phyloP scores from a whole-genome alignment of 306 rosid genomes.

The Casuarina glauca region DNA sequence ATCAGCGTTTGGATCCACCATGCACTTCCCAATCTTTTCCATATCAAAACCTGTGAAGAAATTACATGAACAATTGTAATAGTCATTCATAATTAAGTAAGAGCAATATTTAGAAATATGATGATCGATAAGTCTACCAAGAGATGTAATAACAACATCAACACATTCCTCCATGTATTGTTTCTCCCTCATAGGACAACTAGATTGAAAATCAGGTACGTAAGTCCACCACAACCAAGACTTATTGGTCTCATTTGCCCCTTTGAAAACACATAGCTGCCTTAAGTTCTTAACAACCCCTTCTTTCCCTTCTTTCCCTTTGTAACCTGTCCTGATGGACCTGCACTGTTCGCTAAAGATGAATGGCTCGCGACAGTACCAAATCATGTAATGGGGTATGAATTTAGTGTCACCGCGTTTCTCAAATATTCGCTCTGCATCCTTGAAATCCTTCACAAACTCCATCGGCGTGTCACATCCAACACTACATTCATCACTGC shows the following conservation, averaged over 20 bases:
- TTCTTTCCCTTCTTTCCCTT: conserved; percentile 89
- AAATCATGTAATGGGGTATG: conserved; percentile 95
- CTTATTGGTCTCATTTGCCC: conserved; percentile 74
- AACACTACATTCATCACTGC: conserved; percentile 97
- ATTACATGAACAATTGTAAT: conserved; percentile 23
- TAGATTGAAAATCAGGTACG: conserved; percentile 93
- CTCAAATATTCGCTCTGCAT: conserved; percentile 96
- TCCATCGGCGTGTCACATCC: conserved; percentile 97
- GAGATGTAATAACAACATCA: conserved; percentile 74
- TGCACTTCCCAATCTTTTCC: conserved; percentile 74
- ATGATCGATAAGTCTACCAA: conserved; percentile 50
- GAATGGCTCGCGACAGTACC: conserved; percentile 97
- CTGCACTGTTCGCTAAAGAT: conserved; percentile 96
- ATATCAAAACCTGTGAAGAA: conserved; percentile 71
- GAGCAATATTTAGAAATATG: conserved; percentile 15
- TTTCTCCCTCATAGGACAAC: conserved; percentile 98
- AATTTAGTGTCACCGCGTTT: conserved; percentile 91
- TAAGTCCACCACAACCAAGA: conserved; percentile 99
- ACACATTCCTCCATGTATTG: conserved; percentile 90
- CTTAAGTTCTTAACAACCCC: conserved; percentile 92
- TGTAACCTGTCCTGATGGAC: conserved; percentile 83
- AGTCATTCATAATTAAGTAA: conserved; percentile 11
- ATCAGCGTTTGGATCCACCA: conserved; percentile 84
- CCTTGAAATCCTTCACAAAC: conserved; percentile 90
- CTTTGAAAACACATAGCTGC: conserved; percentile 92